These are phyloP conservation scores for Kazachstania taianensis DNA, from an alignment of 805 yeast genomes.

Conservation along the genomic window DNA sequence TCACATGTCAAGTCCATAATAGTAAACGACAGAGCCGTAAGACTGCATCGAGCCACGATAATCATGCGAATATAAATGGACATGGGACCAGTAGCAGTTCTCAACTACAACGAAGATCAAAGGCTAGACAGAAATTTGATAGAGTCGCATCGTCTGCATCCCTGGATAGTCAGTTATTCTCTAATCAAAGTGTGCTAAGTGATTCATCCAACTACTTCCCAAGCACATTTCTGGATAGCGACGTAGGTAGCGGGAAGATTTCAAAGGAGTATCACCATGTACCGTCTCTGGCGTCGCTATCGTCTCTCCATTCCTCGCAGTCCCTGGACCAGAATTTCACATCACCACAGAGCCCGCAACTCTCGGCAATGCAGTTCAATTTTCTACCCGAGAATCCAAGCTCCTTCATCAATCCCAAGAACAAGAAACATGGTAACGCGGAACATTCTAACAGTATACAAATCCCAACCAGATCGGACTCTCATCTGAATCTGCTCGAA, in stretches of 20 bases:
- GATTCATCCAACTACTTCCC: slow-evolving; percentile 10
- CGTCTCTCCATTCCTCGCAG: slow-evolving; percentile 26
- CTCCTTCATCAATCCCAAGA: background rate
- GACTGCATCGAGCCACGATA: background rate
- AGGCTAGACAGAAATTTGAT: slow-evolving; percentile 5
- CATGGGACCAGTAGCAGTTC: too few relatives aligned
- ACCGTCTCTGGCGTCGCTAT: slow-evolving; percentile 24
- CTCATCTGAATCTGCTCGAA: slow-evolving; percentile 11
- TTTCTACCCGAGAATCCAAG: slow-evolving; percentile 7
- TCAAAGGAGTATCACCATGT: slow-evolving; percentile 24
- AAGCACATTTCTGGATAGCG: slow-evolving; percentile 17
- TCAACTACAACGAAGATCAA: slow-evolving; percentile 4
- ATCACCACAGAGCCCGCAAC: slow-evolving; percentile 24
- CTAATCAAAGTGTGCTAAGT: slow-evolving; percentile 7
- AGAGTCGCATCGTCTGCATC: slow-evolving; percentile 10
- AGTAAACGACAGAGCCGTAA: slow-evolving; percentile 12
- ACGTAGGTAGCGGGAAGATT: slow-evolving; percentile 17
- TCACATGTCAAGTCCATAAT: slow-evolving; percentile 16
- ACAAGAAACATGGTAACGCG: slow-evolving; percentile 4
- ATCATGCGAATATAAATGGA: slow-evolving; percentile 1
- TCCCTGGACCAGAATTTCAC: slow-evolving; percentile 24
- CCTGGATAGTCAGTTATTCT: slow-evolving; percentile 9
- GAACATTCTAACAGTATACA: slow-evolving; percentile 13
- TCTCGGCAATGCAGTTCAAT: slow-evolving; percentile 10
- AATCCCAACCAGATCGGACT: slow-evolving; percentile 15